These are phyloP conservation scores for Echria macrotheca DNA, from an alignment of 495 filamentous ascomycete species.

Conservation along the genomic window DNA sequence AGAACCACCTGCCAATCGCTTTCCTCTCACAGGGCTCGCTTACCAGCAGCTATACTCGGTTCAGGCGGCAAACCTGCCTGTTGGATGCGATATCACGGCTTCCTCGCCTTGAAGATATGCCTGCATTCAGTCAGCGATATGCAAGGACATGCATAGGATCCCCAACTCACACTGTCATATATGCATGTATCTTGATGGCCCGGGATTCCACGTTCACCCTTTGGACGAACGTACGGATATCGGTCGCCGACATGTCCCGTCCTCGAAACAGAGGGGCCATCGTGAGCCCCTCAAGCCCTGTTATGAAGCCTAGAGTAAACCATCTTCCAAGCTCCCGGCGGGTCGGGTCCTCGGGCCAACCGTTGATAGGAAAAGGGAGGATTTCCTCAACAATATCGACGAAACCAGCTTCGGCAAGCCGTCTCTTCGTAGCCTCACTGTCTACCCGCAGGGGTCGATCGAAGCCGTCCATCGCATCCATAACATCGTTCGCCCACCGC, in stretches of 20 bases:
- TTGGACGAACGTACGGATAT: constrained; percentile 56
- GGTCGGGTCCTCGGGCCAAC: constrained; percentile 68
- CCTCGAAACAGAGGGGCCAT: constrained; percentile 70
- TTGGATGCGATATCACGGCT: constrained; percentile 17
- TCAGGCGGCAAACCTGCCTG: too few relatives aligned
- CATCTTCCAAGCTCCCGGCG: constrained; percentile 70
- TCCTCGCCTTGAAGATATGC: constrained; percentile 28
- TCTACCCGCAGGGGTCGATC: constrained; percentile 63
- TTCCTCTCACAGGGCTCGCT: too few relatives aligned
- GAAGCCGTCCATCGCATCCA: constrained; percentile 61
- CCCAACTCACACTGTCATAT: constrained; percentile 62
- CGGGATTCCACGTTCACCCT: constrained; percentile 67
- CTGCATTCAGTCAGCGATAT: constrained; percentile 19
- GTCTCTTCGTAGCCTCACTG: constrained; percentile 53
- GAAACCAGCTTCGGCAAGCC: constrained; percentile 70
- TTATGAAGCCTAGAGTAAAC: constrained; percentile 74
- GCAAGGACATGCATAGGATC: too few relatives aligned
- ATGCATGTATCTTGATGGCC: constrained; percentile 58
- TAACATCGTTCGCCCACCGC: constrained; percentile 66
- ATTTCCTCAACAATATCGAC: constrained; percentile 72
- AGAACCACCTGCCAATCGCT: too few relatives aligned
- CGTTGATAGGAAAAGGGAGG: constrained; percentile 68
- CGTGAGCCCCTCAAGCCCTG: constrained; percentile 68
- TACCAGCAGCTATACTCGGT: too few relatives aligned
- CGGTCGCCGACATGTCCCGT: constrained; percentile 56